Evolutionary conservation across 805 yeast genomes (phyloP), one percentile per base, ranked within the genome.

Genomic region (Candida sonorensis): DNA sequence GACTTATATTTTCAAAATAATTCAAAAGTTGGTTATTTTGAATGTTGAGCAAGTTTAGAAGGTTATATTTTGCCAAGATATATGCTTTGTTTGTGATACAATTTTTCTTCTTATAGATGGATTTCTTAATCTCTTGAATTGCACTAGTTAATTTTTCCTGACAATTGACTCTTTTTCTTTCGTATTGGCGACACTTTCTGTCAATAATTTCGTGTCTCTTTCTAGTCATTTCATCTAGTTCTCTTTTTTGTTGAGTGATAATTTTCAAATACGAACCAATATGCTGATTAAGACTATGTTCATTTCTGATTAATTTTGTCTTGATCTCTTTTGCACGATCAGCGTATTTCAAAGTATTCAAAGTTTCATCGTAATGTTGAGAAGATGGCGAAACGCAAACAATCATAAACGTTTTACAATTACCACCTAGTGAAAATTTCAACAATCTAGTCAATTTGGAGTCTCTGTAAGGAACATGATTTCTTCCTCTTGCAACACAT

Each of bases 381-480:
- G 83, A 73, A 37, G 87, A 81, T 0, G 97, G 97, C 4, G 94
- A 80, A 3, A 90, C 72, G 57, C 97, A 90, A 2, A 87, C 97
- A 43, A 90, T 84, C 97, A 90, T 90, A 4, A 86, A 88, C 0
- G 97, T 90, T 52, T 83, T 81, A 58, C 97, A 90, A 51, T 86
- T 85, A 0, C 97, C 97, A 3, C 96, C 96, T 10, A 90, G 62
- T 0, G 96, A 87, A 51, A 84, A 86, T 52, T 88, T 86, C 35
- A 90, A 67, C 30, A 90, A 63, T 42, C 97, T 62, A 0, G 97
- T 90, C 33, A 90, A 64, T 48, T 88, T 88, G 7, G 95, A 85
- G 53, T 90, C 94, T 45, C 97, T 62, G 55, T 84, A 90, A 0
- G 97, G 97, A 9, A 90, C 73, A 59, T 87, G 96, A 46, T 72